Conservation (phyloP, 148 eudicot species). For the Spergularia bocconei region DNA sequence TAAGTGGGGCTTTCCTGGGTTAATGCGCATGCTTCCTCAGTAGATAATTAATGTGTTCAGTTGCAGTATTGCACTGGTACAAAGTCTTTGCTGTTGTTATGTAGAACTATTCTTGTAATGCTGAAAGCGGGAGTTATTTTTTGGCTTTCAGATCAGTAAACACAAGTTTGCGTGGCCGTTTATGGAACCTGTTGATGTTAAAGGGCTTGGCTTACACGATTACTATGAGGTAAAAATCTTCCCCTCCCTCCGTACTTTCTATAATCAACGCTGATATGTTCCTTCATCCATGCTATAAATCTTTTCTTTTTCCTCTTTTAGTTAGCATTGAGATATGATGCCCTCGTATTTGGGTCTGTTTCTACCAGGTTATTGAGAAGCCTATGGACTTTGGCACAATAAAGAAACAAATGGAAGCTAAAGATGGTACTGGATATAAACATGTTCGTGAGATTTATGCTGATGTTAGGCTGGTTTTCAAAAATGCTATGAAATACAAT, state of each 20-base stretch:
- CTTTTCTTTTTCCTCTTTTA: background rate
- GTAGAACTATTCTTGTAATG: background rate
- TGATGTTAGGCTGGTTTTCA: constrained; percentile 71
- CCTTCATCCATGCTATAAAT: background rate
- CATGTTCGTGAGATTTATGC: constrained; percentile 82
- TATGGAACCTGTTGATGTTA: constrained; percentile 87
- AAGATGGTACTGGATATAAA: constrained; percentile 69
- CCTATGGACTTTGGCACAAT: constrained; percentile 94
- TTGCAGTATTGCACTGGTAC: background rate
- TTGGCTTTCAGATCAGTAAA: constrained; percentile 56
- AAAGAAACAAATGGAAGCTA: constrained; percentile 85
- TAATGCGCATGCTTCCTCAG: too few relatives aligned
- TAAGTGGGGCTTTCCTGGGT: too few relatives aligned
- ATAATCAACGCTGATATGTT: background rate
- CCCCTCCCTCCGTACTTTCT: background rate
- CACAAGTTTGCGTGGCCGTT: constrained; percentile 90
- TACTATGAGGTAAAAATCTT: constrained; percentile 61
- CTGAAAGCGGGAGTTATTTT: background rate
- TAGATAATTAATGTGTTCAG: too few relatives aligned
- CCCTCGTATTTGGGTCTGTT: constrained; percentile 20
- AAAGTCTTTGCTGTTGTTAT: background rate
- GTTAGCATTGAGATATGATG: background rate
- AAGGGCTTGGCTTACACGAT: constrained; percentile 76
- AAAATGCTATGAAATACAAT: constrained; percentile 88
- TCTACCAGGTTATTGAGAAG: constrained; percentile 66